Conservation (phyloP, 371 early-diverging fungal genomes). For the Mucor lusitanicus region DNA sequence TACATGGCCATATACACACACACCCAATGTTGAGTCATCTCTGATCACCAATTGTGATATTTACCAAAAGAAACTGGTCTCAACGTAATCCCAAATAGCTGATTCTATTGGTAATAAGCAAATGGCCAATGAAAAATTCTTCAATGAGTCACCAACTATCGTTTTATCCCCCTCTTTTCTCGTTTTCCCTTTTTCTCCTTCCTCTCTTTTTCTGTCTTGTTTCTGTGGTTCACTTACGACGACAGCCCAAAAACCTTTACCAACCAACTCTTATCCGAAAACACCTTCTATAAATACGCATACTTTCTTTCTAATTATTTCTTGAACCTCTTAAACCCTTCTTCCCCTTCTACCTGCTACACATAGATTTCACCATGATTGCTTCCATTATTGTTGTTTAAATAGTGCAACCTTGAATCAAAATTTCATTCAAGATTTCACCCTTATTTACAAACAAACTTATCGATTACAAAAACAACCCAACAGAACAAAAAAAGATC, state of each 20-base stretch:
- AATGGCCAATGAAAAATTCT: background rate
- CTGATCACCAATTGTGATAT: constrained; percentile 3
- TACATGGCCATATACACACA: background rate
- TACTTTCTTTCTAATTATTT: background rate
- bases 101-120: background rate
- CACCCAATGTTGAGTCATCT: constrained; percentile 2
- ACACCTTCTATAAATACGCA: background rate
- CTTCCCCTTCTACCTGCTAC: background rate
- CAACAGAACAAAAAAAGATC: background rate
- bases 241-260: background rate
- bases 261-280: background rate
- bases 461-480: constrained; percentile 8
- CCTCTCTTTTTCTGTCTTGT: background rate
- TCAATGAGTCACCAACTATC: background rate
- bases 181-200: background rate
- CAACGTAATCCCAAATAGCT: background rate
- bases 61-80: background rate
- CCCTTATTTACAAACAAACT: constrained; percentile 9
- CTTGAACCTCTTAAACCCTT: constrained; percentile 1
- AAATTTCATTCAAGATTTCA: constrained; percentile 5
- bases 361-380: constrained; percentile 11
- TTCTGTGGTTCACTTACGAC: background rate
- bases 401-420: constrained; percentile 9
- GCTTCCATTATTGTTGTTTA: constrained; percentile 15
- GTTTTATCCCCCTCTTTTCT: background rate